A percentile compares a stretch with the other conserved stretches of the same genome.
Evolutionary conservation across 2,329 filamentous ascomycete genomes (phyloP).

Genomic region (Penicillium concentricum): DNA sequence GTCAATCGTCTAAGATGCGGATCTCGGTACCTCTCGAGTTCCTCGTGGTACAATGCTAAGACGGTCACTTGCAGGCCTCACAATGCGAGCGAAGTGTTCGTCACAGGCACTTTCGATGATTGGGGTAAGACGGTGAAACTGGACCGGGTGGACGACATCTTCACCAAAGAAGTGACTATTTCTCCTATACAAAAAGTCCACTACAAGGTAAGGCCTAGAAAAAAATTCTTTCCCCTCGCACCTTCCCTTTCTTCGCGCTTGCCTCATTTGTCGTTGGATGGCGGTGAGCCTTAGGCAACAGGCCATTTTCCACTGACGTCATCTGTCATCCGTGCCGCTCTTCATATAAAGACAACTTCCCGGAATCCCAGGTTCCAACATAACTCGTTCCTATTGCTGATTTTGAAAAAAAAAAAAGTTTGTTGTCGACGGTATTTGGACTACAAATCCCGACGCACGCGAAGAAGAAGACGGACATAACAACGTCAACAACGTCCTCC

Average conservation of each 20-base stretch:
- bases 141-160: conserved; percentile 68
- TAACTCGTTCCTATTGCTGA: conserved; percentile 9
- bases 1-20: conserved; percentile 10
- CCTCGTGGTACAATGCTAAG: conserved; percentile 28
- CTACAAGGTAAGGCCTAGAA: conserved; percentile 77
- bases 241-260: no score
- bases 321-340: conserved; percentile 22
- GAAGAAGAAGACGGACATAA: conserved; percentile 79
- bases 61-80: conserved; percentile 64
- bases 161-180: conserved; percentile 78
- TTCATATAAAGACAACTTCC: conserved; percentile 19
- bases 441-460: conserved; percentile 74
- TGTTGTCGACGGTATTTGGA: conserved; percentile 91
- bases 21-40: neutral
- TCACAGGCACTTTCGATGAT: conserved; percentile 93
- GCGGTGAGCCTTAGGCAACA: conserved; percentile 24
- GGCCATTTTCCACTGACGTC: conserved; percentile 21
- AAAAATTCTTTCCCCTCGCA: neutral
- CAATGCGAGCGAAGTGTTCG: conserved; percentile 80
- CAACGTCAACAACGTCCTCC: conserved; percentile 91
- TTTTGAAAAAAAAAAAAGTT: conserved; percentile 60
- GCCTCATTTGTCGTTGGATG: no score
- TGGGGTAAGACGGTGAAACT: conserved; percentile 87
- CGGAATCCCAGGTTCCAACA: neutral
- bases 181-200: conserved; percentile 70